These are phyloP conservation scores for Diaporthe sp. DNA, from an alignment of 2,329 filamentous ascomycete genomes.

Conservation along the genomic window DNA sequence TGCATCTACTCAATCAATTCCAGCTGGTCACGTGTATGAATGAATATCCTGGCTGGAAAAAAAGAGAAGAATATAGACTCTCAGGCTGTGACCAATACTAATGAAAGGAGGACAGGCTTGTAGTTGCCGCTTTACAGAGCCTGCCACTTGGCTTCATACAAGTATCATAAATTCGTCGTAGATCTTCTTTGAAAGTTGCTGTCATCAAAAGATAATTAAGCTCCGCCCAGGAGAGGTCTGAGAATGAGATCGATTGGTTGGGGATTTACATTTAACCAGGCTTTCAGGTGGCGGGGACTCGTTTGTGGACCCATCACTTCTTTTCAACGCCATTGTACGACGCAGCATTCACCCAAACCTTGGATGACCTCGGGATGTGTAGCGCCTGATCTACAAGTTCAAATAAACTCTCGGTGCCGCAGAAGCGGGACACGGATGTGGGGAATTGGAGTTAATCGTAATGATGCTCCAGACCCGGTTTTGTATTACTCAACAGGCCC, in stretches of 20 bases:
- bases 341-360: background rate
- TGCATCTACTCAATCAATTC: too few species aligned
- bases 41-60: too few species aligned
- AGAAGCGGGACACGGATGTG: background rate
- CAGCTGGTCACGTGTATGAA: too few species aligned
- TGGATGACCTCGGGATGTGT: background rate
- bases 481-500: background rate
- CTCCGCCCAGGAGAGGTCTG: too few species aligned
- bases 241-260: background rate
- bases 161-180: background rate
- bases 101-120: background rate
- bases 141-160: background rate
- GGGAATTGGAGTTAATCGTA: background rate
- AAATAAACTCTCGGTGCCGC: background rate
- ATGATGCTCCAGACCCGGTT: background rate
- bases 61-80: too few species aligned
- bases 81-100: too few species aligned
- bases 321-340: background rate
- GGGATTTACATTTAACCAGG: background rate
- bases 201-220: background rate
- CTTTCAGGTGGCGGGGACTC: background rate
- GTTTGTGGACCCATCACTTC: background rate
- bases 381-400: background rate
- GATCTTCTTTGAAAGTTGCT: background rate
- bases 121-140: background rate